Evolutionary conservation across 257 asterid genomes (phyloP), one percentile per base, ranked within the genome.

Genomic region (Linderniella brevidens): DNA sequence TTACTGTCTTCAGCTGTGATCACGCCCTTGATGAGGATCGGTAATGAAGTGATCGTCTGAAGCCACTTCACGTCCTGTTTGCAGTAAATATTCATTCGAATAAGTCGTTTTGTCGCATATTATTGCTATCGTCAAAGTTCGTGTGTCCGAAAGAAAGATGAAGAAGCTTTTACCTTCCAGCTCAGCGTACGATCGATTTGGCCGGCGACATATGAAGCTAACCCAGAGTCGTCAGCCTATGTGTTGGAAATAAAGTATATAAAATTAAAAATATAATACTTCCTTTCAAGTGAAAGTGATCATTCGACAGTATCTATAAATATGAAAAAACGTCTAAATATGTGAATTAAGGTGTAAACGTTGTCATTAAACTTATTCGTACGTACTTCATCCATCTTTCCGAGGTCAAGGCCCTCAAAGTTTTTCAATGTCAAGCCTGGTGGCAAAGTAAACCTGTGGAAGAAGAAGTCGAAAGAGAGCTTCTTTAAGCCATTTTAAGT

Each of bases 11-110:
- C 83, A 13, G 80, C 80, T 9, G 88, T 78, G 42, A 78, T 55
- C n/a, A 78, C 84, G 58, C 88, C 88, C 76, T 74, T 78, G 36
- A 74, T 78, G 45, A 78, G 62, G 62, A 78, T 74, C 32, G 88
- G 88, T 78, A 78, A 15, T 39, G 69, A 48, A 60, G 88, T 78
- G 61, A 78, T 78, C 17, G 88, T 61, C 66, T 68, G 72, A 46
- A 78, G 83, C 88, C 88, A 78, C 70, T 71, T 62, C 29, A 78
- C 69, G 64, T 78, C 88, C 88, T 78, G 79, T 46, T 17, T 15
- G 1, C n/a, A n/a, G n/a, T 18, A 9, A 15, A 43, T 4, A 43
- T 8, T 13, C 10, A 4, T 45, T 45, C 49, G 13, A 15, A 13
- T 38, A 11, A 38, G 13, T 38, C 8, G 8, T 38, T 38, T 38